Conservation (phyloP, 2,329 filamentous ascomycete genomes). For the Byssothecium circinans region DNA sequence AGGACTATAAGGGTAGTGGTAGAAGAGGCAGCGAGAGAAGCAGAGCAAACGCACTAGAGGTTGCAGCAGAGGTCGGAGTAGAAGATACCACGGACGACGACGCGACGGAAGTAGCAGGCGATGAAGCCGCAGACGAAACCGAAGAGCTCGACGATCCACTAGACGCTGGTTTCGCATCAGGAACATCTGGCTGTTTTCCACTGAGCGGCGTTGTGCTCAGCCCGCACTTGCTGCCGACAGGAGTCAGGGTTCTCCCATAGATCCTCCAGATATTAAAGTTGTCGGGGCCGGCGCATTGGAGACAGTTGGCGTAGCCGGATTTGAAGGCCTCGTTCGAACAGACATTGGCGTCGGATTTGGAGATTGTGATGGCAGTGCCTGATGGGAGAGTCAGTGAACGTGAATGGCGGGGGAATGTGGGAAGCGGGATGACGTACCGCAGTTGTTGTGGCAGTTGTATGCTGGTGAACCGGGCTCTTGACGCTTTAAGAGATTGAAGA, state of each 20-base stretch:
- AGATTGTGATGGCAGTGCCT: conserved; percentile 41
- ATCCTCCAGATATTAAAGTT: conserved; percentile 51
- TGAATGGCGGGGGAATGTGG: conserved; percentile 11
- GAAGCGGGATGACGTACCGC: conserved; percentile 45
- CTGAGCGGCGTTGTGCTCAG: conserved; percentile 20
- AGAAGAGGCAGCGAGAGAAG: no score
- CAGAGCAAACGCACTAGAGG: no score
- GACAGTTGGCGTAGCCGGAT: conserved; percentile 48
- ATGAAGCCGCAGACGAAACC: no score
- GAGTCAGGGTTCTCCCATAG: conserved; percentile 45
- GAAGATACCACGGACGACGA: no score
- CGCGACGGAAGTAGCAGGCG: no score
- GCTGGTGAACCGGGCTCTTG: conserved; percentile 50
- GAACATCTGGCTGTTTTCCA: conserved; percentile 24
- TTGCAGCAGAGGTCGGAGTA: no score
- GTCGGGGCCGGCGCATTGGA: conserved; percentile 47
- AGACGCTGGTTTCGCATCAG: conserved; percentile 8
- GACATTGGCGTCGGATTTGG: conserved; percentile 37
- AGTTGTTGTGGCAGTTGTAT: conserved; percentile 56
- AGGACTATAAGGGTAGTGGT: no score
- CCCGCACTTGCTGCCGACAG: conserved; percentile 29
- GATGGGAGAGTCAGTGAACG: not conserved
- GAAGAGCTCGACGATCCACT: not conserved
- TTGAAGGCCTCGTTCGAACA: conserved; percentile 48
- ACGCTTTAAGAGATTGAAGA: conserved; percentile 43